Evolutionary conservation across 108 stramenopile species (phyloP).

Genomic region (Parietichytrium sp.): DNA sequence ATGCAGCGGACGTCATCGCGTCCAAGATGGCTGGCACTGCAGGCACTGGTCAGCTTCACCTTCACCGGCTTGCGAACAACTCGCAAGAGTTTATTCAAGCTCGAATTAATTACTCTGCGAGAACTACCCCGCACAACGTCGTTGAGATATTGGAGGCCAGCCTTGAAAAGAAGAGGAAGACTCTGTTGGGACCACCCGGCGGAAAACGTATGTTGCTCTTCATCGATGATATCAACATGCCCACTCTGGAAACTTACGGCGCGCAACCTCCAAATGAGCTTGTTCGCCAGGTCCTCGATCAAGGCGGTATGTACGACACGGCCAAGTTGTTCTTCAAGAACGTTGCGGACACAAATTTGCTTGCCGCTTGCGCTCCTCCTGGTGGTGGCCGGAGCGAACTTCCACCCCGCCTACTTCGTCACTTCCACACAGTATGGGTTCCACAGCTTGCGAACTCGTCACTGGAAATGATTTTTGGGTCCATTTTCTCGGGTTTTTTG

Average conservation of each 20-base stretch:
- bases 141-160: conserved; percentile 58
- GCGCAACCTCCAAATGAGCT: conserved; percentile 69
- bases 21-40: neutral
- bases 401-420: conserved; percentile 53
- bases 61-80: conserved; percentile 7
- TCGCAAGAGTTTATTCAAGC: conserved; percentile 42
- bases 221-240: conserved; percentile 70
- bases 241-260: conserved; percentile 64
- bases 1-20: neutral
- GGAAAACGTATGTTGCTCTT: conserved; percentile 64
- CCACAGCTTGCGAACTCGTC: conserved; percentile 42
- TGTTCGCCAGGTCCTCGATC: conserved; percentile 63
- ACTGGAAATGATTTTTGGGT: conserved; percentile 51
- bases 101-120: conserved; percentile 63
- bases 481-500: conserved; percentile 56
- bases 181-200: conserved; percentile 58
- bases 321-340: conserved; percentile 63
- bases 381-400: conserved; percentile 62
- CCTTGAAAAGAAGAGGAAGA: conserved; percentile 66
- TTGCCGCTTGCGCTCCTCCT: conserved; percentile 63
- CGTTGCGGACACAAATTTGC: conserved; percentile 54
- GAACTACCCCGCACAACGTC: conserved; percentile 56
- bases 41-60: neutral
- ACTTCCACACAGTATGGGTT: conserved; percentile 63
- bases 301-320: conserved; percentile 62